These are phyloP conservation scores for Kodamaea arcana DNA, from an alignment of 1,139 yeast genomes.

Conservation along the genomic window DNA sequence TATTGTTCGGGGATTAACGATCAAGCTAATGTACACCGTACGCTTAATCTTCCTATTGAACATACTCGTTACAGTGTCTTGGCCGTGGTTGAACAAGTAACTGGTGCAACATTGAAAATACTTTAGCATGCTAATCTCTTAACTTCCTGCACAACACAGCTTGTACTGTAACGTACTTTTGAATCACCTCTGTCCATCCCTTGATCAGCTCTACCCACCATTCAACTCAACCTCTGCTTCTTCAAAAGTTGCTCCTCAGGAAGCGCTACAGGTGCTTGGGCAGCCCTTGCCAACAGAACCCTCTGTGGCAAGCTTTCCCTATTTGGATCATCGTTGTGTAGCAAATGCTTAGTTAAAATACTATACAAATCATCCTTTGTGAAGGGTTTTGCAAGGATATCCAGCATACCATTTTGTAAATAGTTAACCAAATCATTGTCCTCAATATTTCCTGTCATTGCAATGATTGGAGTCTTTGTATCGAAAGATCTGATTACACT, in stretches of 20 bases:
- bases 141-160: too few relatives aligned
- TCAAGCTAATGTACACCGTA: too few relatives aligned
- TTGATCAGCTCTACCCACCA: too few relatives aligned
- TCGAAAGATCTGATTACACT: constrained; percentile 81
- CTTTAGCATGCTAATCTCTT: too few relatives aligned
- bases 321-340: constrained; percentile 15
- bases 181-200: too few relatives aligned
- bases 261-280: neutral
- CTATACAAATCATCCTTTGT: constrained; percentile 78
- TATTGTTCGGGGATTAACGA: too few relatives aligned
- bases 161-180: too few relatives aligned
- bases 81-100: too few relatives aligned
- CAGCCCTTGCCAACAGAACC: neutral
- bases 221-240: constrained; percentile 15
- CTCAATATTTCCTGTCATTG: constrained; percentile 89
- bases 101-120: too few relatives aligned
- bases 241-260: constrained; percentile 11
- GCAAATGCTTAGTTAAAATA: constrained; percentile 66
- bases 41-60: too few relatives aligned
- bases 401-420: constrained; percentile 86
- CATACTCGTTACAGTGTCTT: too few relatives aligned
- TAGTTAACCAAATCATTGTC: constrained; percentile 78
- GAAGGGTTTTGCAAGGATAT: constrained; percentile 87
- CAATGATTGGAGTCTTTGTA: constrained; percentile 80
- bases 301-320: constrained; percentile 1